Evolutionary conservation across 371 early-diverging fungal genomes (phyloP).

Genomic region (Mortierella sp.): DNA sequence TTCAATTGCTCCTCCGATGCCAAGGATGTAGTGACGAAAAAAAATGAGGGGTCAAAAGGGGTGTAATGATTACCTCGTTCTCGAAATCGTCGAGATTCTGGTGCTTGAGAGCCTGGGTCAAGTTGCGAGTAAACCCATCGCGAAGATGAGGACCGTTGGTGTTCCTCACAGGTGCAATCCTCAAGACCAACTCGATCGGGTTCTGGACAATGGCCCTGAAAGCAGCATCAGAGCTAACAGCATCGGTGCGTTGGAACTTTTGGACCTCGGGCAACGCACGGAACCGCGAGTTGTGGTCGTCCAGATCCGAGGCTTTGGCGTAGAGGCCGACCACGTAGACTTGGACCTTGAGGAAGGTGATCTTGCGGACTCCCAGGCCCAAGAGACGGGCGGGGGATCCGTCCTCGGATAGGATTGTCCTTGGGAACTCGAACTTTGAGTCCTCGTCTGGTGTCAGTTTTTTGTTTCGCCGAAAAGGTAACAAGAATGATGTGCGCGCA

Average conservation of each 20-base stretch:
- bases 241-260: constrained; percentile 45
- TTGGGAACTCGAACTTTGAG: constrained; percentile 51
- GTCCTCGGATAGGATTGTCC: constrained; percentile 51
- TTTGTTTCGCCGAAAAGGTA: neutral
- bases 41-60: neutral
- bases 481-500: neutral
- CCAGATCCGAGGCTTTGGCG: constrained; percentile 64
- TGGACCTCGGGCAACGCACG: constrained; percentile 55
- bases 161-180: constrained; percentile 67
- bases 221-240: constrained; percentile 27
- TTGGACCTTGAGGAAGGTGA: constrained; percentile 76
- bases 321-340: constrained; percentile 80
- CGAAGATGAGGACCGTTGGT: constrained; percentile 81
- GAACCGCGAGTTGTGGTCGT: constrained; percentile 50
- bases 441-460: constrained; percentile 43
- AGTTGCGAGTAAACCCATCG: constrained; percentile 76
- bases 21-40: neutral
- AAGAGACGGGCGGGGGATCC: constrained; percentile 63
- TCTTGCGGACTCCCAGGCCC: constrained; percentile 78
- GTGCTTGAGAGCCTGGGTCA: constrained; percentile 63
- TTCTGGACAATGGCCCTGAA: constrained; percentile 41
- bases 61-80: constrained; percentile 21
- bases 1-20: neutral
- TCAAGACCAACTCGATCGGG: constrained; percentile 46
- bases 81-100: constrained; percentile 45